A percentile compares a stretch with the other conserved stretches of the same genome.
Evolutionary conservation across 352 stramenopile species (phyloP).

Genomic region (Pythium rishiriense): DNA sequence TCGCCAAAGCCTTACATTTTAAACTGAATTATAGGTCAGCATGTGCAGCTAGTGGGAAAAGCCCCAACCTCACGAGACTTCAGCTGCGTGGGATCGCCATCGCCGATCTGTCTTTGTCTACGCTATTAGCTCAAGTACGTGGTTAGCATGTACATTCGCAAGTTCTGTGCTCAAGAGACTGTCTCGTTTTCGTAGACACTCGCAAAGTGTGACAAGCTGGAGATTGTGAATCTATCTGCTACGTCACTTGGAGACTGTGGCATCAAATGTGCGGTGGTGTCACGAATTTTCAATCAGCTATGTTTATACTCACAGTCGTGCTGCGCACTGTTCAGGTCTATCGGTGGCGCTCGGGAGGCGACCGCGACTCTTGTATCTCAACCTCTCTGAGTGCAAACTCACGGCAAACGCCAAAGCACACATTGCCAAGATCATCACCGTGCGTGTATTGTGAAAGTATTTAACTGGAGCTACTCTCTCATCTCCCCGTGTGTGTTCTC

Average conservation of each 20-base stretch:
- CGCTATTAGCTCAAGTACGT: slow-evolving; percentile 19
- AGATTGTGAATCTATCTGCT: slow-evolving; percentile 16
- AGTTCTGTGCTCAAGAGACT: neutral
- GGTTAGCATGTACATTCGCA: neutral
- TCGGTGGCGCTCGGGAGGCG: slow-evolving; percentile 39
- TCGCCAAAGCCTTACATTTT: neutral
- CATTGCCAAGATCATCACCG: slow-evolving; percentile 62
- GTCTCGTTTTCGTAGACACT: slow-evolving; percentile 1
- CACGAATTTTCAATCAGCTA: neutral
- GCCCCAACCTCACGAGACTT: slow-evolving; percentile 11
- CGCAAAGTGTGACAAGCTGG: slow-evolving; percentile 18
- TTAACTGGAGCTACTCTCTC: neutral
- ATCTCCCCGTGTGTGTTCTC: neutral
- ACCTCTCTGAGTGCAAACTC: slow-evolving; percentile 43
- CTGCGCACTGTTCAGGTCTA: too few relatives aligned
- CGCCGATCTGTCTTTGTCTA: neutral
- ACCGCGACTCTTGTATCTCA: slow-evolving; percentile 41
- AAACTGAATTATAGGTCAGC: slow-evolving; percentile 9
- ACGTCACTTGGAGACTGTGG: slow-evolving; percentile 18
- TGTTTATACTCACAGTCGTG: too few relatives aligned
- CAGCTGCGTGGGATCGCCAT: slow-evolving; percentile 24
- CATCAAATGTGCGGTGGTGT: slow-evolving; percentile 28
- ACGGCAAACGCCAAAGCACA: slow-evolving; percentile 51
- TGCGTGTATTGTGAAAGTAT: slow-evolving; percentile 9
- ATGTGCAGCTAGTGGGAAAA: slow-evolving; percentile 12